phyloP scores from a whole-genome alignment of 176 grass and related monocot species.

The Areca catechu region DNA sequence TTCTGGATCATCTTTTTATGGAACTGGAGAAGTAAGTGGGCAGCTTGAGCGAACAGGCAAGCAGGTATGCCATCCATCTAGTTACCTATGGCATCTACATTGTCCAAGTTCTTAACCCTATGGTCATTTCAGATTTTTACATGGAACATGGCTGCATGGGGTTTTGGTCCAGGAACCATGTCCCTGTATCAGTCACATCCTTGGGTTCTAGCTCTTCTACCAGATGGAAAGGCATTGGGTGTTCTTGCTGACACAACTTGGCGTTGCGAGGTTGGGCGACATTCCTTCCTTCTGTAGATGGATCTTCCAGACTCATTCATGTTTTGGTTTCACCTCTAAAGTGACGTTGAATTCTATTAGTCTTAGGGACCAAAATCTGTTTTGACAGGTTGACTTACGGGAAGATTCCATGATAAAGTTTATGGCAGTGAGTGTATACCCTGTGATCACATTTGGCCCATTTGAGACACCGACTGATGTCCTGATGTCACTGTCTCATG shows the following conservation, averaged over 20 bases:
- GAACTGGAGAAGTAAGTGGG: slow-evolving; percentile 92
- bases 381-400: slow-evolving; percentile 64
- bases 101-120: neutral
- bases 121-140: slow-evolving; percentile 62
- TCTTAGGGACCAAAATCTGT: slow-evolving; percentile 9
- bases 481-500: slow-evolving; percentile 53
- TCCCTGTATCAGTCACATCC: slow-evolving; percentile 93
- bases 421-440: slow-evolving; percentile 42
- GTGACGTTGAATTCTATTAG: neutral
- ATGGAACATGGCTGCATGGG: slow-evolving; percentile 95
- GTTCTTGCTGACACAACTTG: slow-evolving; percentile 80
- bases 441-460: slow-evolving; percentile 79
- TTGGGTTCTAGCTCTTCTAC: slow-evolving; percentile 82
- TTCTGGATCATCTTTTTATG: slow-evolving; percentile 67
- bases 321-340: neutral
- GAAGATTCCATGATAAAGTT: slow-evolving; percentile 55
- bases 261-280: slow-evolving; percentile 54
- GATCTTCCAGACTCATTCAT: no score
- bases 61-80: slow-evolving; percentile 37
- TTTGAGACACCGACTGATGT: slow-evolving; percentile 69
- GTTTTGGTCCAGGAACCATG: slow-evolving; percentile 66
- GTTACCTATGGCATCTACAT: slow-evolving; percentile 1
- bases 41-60: slow-evolving; percentile 88
- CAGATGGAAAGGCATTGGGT: slow-evolving; percentile 71
- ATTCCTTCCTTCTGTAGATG: no score